A percentile compares a stretch with the other conserved stretches of the same genome.
These are phyloP conservation scores for Durotheca rogersii DNA, from an alignment of 495 filamentous ascomycete species.

Conservation along the genomic window DNA sequence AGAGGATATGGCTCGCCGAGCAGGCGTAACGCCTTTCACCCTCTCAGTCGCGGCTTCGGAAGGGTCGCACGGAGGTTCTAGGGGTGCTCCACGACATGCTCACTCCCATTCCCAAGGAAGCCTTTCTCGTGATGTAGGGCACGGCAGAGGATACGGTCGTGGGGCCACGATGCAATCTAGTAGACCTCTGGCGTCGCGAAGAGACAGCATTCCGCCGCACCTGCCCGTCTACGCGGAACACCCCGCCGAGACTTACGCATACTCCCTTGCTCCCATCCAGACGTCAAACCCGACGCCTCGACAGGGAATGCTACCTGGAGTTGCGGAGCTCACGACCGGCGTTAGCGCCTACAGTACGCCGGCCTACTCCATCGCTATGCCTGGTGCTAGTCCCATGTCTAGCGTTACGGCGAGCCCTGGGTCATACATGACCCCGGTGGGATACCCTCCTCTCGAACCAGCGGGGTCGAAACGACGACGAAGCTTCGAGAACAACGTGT, in stretches of 20 bases:
- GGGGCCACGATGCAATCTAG: constrained; percentile 18
- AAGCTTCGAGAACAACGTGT: constrained; percentile 42
- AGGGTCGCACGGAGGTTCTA: constrained; percentile 49
- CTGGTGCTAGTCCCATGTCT: constrained; percentile 39
- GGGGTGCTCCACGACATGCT: constrained; percentile 40
- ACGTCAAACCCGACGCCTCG: constrained; percentile 31
- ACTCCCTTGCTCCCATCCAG: constrained; percentile 47
- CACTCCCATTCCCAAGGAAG: constrained; percentile 53
- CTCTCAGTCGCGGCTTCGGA: constrained; percentile 62
- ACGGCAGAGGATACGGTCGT: constrained; percentile 40
- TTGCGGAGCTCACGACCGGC: constrained; percentile 58
- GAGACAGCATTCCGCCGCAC: constrained; percentile 47
- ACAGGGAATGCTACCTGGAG: constrained; percentile 49
- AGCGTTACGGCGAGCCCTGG: constrained; percentile 48
- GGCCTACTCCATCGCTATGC: constrained; percentile 47
- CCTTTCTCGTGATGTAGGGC: constrained; percentile 39
- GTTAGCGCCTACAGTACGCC: constrained; percentile 55
- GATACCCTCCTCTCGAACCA: constrained; percentile 39
- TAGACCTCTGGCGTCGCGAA: constrained; percentile 39
- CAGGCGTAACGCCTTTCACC: constrained; percentile 79
- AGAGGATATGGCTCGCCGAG: constrained; percentile 84
- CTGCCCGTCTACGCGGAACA: constrained; percentile 38
- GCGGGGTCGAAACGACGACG: constrained; percentile 41
- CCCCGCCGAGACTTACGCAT: constrained; percentile 36
- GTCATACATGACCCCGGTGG: constrained; percentile 39